Evolutionary conservation across 2,329 filamentous ascomycete species (phyloP).

Genomic region (Xylaria digitata): DNA sequence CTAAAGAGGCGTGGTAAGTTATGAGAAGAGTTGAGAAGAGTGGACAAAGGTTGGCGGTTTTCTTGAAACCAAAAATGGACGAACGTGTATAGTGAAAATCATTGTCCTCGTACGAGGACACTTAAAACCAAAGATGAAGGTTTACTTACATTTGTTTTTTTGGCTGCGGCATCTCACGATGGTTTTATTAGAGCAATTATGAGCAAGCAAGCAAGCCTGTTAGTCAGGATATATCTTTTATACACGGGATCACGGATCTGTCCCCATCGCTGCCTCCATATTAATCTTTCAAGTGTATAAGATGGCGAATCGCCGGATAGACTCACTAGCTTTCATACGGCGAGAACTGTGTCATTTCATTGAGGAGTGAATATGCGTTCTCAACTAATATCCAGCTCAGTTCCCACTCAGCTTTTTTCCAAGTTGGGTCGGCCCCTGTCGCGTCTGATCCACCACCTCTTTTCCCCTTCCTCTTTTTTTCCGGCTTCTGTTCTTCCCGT

Average conservation of each 20-base stretch:
- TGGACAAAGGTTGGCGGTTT: neutral
- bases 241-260: neutral
- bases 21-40: slow-evolving; percentile 12
- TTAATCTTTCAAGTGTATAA: neutral
- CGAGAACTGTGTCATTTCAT: neutral
- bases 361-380: slow-evolving; percentile 25
- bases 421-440: neutral
- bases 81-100: neutral
- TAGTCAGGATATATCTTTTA: neutral
- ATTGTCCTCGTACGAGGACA: neutral
- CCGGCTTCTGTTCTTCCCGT: neutral
- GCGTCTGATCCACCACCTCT: neutral
- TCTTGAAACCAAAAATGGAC: neutral
- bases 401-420: slow-evolving; percentile 22
- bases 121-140: slow-evolving; percentile 1
- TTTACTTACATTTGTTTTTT: slow-evolving; percentile 2
- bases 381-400: slow-evolving; percentile 36
- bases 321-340: neutral
- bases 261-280: neutral
- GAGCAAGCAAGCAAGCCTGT: slow-evolving; percentile 10
- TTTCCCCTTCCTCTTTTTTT: neutral
- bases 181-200: slow-evolving; percentile 14
- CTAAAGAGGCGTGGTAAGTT: slow-evolving; percentile 19
- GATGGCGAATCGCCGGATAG: neutral
- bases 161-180: slow-evolving; percentile 11